Percentiles rank a stretch among this genome's conserved stretches.
phyloP scores from a whole-genome alignment of 2,329 filamentous ascomycete genomes.

The Aspergillus jensenii region DNA sequence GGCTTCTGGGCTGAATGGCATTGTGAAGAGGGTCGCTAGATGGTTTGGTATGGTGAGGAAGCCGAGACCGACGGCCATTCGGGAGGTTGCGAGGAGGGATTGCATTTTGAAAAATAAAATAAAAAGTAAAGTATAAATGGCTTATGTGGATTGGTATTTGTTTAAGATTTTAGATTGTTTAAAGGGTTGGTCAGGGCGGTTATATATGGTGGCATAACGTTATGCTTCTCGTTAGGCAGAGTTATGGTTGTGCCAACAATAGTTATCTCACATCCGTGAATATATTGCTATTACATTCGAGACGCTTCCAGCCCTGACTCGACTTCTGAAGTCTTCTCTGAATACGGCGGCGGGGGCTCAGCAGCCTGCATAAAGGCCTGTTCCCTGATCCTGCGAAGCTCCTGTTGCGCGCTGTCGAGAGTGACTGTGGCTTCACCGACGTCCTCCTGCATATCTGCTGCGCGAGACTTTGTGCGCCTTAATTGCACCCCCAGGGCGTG shows the following conservation, averaged over 20 bases:
- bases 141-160: too few species aligned
- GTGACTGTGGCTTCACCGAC: neutral
- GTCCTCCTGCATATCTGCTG: neutral
- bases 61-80: neutral
- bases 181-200: too few species aligned
- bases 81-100: neutral
- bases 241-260: too few species aligned
- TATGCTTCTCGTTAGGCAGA: too few species aligned
- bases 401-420: neutral
- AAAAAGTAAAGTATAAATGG: too few species aligned
- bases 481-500: neutral
- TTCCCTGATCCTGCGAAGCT: neutral
- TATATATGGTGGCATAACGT: too few species aligned
- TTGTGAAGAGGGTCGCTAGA: neutral
- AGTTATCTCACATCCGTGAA: too few species aligned
- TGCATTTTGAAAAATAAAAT: neutral
- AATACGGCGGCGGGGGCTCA: slow-evolving; percentile 4
- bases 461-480: neutral
- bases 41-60: neutral
- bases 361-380: slow-evolving; percentile 5
- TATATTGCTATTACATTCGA: too few species aligned
- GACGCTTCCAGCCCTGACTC: too few species aligned
- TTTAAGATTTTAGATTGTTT: too few species aligned
- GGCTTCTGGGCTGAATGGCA: neutral
- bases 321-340: neutral